A percentile compares a stretch with the other conserved stretches of the same genome.
phyloP scores from a whole-genome alignment of 768 basidiomycete species.

The Mycena chlorophos region DNA sequence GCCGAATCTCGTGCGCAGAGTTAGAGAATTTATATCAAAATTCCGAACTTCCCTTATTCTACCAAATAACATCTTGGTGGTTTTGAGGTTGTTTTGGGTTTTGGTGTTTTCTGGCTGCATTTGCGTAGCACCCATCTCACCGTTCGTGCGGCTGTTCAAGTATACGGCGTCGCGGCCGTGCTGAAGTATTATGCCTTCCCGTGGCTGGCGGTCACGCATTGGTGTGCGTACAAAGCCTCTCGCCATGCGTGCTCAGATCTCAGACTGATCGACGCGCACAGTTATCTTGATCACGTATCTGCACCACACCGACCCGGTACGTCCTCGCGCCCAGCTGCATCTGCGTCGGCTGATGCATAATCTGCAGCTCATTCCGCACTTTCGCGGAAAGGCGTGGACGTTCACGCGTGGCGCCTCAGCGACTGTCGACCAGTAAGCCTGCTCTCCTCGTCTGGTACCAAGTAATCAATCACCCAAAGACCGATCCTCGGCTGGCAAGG shows the following conservation, averaged over 20 bases:
- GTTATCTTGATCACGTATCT: background rate
- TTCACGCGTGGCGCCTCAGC: background rate
- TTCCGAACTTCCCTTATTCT: too few relatives aligned
- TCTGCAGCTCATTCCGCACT: background rate
- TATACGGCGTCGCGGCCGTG: constrained; percentile 28
- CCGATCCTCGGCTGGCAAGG: background rate
- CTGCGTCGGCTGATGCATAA: background rate
- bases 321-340: too few relatives aligned
- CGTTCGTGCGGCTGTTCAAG: constrained; percentile 24
- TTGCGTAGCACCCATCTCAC: too few relatives aligned
- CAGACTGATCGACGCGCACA: background rate
- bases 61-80: too few relatives aligned
- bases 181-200: constrained; percentile 28
- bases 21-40: too few relatives aligned
- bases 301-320: background rate
- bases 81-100: too few relatives aligned
- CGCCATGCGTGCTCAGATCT: background rate
- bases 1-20: too few relatives aligned
- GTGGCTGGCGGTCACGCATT: constrained; percentile 18
- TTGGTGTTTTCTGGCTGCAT: too few relatives aligned
- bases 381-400: background rate
- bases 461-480: background rate
- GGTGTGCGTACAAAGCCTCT: constrained; percentile 10
- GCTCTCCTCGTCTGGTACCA: background rate
- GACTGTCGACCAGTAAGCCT: background rate